Conservation (phyloP, 2,329 filamentous ascomycete genomes). For the Blumeriella jaapii region DNA sequence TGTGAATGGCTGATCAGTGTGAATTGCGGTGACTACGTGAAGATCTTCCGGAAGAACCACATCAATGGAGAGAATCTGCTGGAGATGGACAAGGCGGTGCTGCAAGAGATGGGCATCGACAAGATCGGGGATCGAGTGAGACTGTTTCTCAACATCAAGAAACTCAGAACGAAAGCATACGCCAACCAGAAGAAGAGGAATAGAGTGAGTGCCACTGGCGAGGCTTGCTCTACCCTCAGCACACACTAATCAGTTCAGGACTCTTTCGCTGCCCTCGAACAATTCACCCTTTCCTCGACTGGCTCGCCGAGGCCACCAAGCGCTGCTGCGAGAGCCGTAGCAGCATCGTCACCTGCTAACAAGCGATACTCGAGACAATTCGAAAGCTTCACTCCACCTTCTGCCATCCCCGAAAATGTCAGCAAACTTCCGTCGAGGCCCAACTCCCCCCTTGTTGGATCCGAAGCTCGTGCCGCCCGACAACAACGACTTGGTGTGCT, state of each 20-base stretch:
- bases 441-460: slow-evolving; percentile 45
- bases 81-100: slow-evolving; percentile 90
- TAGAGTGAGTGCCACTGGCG: slow-evolving; percentile 64
- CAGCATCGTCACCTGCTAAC: slow-evolving; percentile 36
- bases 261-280: slow-evolving; percentile 71
- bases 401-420: slow-evolving; percentile 28
- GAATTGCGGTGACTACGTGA: slow-evolving; percentile 88
- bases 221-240: background rate
- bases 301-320: slow-evolving; percentile 52
- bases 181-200: slow-evolving; percentile 74
- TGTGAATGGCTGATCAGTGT: slow-evolving; percentile 85
- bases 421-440: slow-evolving; percentile 54
- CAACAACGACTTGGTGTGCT: slow-evolving; percentile 45
- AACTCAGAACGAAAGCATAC: slow-evolving; percentile 64
- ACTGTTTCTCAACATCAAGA: slow-evolving; percentile 76
- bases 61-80: slow-evolving; percentile 96
- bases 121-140: slow-evolving; percentile 95
- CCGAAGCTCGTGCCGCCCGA: slow-evolving; percentile 21
- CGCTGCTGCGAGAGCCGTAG: slow-evolving; percentile 36
- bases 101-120: slow-evolving; percentile 97
- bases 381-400: slow-evolving; percentile 29
- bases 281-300: slow-evolving; percentile 48
- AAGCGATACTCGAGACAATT: slow-evolving; percentile 56
- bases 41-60: slow-evolving; percentile 80
- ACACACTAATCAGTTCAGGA: slow-evolving; percentile 43